Base-by-base conservation (phyloP, 805 yeast genomes). In the Pichia nakasei region DNA sequence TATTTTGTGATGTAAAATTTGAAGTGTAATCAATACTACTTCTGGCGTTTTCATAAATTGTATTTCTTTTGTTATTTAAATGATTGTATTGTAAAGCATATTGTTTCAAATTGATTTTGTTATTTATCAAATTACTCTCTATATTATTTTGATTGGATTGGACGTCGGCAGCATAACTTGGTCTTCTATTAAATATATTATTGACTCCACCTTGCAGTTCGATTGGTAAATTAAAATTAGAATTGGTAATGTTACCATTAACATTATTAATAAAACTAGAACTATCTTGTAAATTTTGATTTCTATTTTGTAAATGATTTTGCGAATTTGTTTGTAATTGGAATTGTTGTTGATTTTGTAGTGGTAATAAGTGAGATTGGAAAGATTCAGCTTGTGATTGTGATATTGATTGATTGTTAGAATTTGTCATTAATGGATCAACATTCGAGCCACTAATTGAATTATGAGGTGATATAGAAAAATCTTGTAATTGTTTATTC, bases 141-240 rank as follows among this genome's bases (percentile, higher is more conserved):
- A 42, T 22, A 3, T 32, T 29, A 9, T 19, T 26, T 22, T 27
- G 41, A 37, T 54, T 47, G 58, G 75, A 62, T 22, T 79, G 73
- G 46, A 76, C 67, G 55, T 81, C 91, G 2, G 88, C 85, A 12
- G 86, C 79, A 56, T 78, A 82, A 43, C 82, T 75, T 13, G 89
- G 87, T 61, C 93, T 72, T 61, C 93, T 70, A 11, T 83, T 75
- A 21, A 75, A 72, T 36, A 80, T 77, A 44, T 67, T 76, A 24
- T 76, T 76, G 3, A 79, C 64, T 0, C 85, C 85, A 37, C 85
- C 84, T 58, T 78, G 83, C 33, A 79, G 65, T 51, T 79, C 84
- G 6, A 65, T 45, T 0, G 85, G 85, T 41, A 79, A 61, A 48
- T 60, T 64, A 57, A 75, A 74, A 35, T 67, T 48, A n/a, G 47